A percentile compares a stretch with the other conserved stretches of the same genome.
Evolutionary conservation across 306 rosid genomes (phyloP).

Genomic region (Corylus americana): DNA sequence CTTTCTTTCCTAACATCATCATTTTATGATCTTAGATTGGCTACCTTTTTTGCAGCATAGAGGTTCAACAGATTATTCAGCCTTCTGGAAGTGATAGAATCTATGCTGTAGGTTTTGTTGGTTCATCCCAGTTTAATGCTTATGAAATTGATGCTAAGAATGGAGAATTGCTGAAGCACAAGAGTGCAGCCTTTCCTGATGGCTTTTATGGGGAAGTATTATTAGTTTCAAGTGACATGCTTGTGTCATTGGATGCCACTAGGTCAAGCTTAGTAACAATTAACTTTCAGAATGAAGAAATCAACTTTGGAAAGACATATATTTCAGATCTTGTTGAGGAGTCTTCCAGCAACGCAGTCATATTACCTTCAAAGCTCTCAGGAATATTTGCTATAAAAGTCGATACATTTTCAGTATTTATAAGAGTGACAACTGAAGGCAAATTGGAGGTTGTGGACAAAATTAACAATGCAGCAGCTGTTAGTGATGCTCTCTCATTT

Average conservation of each 20-base stretch:
- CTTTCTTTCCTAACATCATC: constrained; percentile 20
- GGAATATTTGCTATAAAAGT: constrained; percentile 67
- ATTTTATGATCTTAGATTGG: constrained; percentile 38
- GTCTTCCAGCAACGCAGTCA: constrained; percentile 48
- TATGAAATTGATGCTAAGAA: constrained; percentile 62
- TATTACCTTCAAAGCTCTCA: constrained; percentile 71
- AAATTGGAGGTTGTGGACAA: constrained; percentile 67
- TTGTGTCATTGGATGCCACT: constrained; percentile 67
- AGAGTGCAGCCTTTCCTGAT: constrained; percentile 46
- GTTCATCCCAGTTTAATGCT: constrained; percentile 59
- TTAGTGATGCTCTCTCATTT: constrained; percentile 73
- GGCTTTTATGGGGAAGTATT: constrained; percentile 71
- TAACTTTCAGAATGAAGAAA: constrained; percentile 59
- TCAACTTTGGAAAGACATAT: constrained; percentile 50
- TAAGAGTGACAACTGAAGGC: constrained; percentile 65
- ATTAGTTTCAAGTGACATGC: constrained; percentile 58
- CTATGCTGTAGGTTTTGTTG: constrained; percentile 64
- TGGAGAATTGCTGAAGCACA: constrained; percentile 75
- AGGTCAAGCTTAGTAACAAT: constrained; percentile 65
- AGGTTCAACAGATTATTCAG: constrained; percentile 69
- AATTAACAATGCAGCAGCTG: constrained; percentile 51
- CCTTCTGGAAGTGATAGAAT: constrained; percentile 53
- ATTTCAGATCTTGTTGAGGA: constrained; percentile 57
- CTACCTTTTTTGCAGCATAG: constrained; percentile 61
- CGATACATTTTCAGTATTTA: constrained; percentile 41